Evolutionary conservation across 495 filamentous ascomycete species (phyloP), one percentile per base, ranked within the genome.

Genomic region (Neurospora sp.): DNA sequence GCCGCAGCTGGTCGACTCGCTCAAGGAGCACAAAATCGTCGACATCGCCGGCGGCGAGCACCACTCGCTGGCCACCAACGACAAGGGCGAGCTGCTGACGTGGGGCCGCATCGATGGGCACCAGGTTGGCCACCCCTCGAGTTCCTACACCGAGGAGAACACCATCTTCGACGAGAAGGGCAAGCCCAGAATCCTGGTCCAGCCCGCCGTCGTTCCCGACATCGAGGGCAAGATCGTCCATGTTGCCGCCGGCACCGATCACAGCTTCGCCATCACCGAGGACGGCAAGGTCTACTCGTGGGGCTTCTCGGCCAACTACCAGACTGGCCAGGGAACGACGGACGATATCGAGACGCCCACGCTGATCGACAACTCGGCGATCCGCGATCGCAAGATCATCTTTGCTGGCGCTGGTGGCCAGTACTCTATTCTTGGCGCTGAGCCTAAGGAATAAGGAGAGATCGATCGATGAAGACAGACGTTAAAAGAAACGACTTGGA

Each of bases 21-120:
- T 98, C 39, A 77, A 80, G 18, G 80, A 84, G 37, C 81, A 86
- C 72, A 74, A 86, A 18, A 80, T 93, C 41, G 78, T 73, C 48
- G 79, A 83, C 70, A 86, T 94, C 73, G 81, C 82, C n/a, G 92
- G 90, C 38, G 92, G 92, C 22, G 83, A 85, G 69, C 90, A 92
- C 77, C 91, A 93, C 82, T 89, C 88, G 40, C 75, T 92, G 37
- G 90, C 89, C 1, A 83, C 88, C 76, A 91, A 88, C 27, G 78
- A 82, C 18, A 82, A 89, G 39, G 91, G 91, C 41, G 81, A 90
- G 69, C 86, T 90, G 61, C 84, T 93, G 38, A 82, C 86, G 68
- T 93, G 89, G 90, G 92, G 92, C 73, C 88, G 91, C 59, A 83
- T 90, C 73, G 91, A 93, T 75, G 88, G 86, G 68, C 80, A 83